Base-by-base conservation (phyloP, 495 filamentous ascomycete genomes). In the Thozetella sp. region DNA sequence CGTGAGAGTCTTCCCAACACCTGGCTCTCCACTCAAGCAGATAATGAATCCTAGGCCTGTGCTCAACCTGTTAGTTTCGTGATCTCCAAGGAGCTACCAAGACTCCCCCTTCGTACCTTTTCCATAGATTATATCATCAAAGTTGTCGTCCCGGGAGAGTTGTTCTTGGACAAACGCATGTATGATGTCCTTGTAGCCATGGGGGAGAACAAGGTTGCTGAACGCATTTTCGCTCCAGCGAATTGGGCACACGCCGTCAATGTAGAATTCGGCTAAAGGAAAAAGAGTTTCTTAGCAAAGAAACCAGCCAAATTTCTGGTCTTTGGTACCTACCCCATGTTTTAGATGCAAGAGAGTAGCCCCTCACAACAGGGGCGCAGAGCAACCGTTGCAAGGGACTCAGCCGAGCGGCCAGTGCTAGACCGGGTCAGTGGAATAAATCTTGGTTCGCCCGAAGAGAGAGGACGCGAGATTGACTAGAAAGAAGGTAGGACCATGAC, bases 21-120 rank as follows among this genome's bases (percentile, higher is more conserved):
- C 83, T 0, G 83, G 82, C 0, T 60, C 62, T 1, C 84, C 84
- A 37, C 76, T 75, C 0, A 85, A 70, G 0, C 85, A 67, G 4
- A 76, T 71, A 12, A 80, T 74, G 11, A 83, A 67, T 0, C 80
- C 83, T 25, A 72, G 72, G 3, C 83, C 82, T 62, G 81, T 81
- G 24, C 68, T 67, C 27, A 62, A 15, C 6, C 11, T 19, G 50
- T 23, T 48, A 48, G 15, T 6, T 15, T 6, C 30, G 30, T 37
- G 6, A 15, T 37, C 15, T 37, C 30, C 30, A 37, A 6, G 30
- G 15, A 37, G 30, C 15, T 6, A 37, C n/a, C n/a, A 37, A 37
- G 30, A 20, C 43, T 48, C 9, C 3, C 9, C n/a, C n/a, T 10
- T 19, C 43, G 12, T 4, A 48, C 43, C 43, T 48, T 48, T 48